Conservation (phyloP, 208 protist species). For the Acanthamoeba sp. region DNA sequence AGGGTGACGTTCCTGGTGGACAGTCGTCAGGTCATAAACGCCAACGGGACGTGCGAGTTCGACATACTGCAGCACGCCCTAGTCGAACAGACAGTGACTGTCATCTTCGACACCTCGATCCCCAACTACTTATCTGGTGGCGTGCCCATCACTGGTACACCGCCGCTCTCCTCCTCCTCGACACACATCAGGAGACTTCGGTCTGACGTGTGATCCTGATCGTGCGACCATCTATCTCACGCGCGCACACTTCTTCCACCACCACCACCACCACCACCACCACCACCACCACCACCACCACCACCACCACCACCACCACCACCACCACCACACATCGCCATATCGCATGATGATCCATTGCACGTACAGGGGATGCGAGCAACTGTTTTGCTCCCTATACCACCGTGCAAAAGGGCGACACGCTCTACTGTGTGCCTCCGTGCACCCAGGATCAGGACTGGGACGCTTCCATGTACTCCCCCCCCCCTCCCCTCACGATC, state of each 20-base stretch:
- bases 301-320: too few species aligned
- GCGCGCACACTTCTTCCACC: too few species aligned
- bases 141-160: neutral
- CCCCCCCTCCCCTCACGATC: too few species aligned
- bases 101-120: neutral
- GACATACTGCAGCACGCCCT: constrained; percentile 35
- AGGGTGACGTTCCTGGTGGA: neutral
- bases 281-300: too few species aligned
- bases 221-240: too few species aligned
- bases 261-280: too few species aligned
- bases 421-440: constrained; percentile 13
- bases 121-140: neutral
- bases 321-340: too few species aligned
- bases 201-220: too few species aligned
- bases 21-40: neutral
- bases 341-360: too few species aligned
- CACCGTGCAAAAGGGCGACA: neutral
- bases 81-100: neutral
- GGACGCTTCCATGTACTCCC: neutral
- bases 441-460: constrained; percentile 58
- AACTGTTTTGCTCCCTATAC: neutral
- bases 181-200: too few species aligned
- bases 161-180: too few species aligned
- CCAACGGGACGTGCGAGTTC: constrained; percentile 37
- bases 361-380: neutral